phyloP scores from a whole-genome alignment of 1,284 basidiomycete species.

The Puccinia triticina region DNA sequence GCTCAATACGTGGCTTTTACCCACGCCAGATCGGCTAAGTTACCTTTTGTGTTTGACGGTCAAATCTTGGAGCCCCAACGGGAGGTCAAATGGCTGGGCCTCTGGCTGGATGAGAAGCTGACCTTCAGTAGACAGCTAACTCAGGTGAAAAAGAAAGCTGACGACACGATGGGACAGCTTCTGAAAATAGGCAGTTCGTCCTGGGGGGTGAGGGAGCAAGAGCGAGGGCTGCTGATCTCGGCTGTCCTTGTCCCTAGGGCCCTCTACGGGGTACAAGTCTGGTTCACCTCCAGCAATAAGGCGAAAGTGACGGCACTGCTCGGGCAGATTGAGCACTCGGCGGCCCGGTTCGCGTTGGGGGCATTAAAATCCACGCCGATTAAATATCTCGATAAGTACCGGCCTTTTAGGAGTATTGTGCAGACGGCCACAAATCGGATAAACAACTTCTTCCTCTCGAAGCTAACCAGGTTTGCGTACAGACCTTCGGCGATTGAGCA shows the following conservation, averaged over 20 bases:
- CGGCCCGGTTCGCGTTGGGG: no score
- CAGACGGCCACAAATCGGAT: no score
- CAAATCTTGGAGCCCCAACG: background rate
- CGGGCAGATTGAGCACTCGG: no score
- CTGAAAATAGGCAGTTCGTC: background rate
- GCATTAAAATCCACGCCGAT: background rate
- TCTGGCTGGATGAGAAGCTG: background rate
- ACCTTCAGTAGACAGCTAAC: background rate
- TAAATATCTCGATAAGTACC: no score
- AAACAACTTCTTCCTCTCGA: no score
- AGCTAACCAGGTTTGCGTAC: no score
- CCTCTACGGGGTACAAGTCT: slow-evolving; percentile 2
- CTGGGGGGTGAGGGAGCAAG: background rate
- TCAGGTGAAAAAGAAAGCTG: background rate
- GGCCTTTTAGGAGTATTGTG: no score
- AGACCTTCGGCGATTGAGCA: no score
- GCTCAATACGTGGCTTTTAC: background rate
- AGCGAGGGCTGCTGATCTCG: background rate
- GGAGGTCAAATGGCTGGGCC: background rate
- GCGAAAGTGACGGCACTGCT: background rate
- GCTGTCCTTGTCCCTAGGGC: background rate
- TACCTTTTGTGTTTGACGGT: background rate
- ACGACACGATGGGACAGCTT: background rate
- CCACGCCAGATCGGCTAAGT: background rate
- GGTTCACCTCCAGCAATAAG: background rate